phyloP scores from a whole-genome alignment of 768 basidiomycete genomes.

The Boletus huronensis region DNA sequence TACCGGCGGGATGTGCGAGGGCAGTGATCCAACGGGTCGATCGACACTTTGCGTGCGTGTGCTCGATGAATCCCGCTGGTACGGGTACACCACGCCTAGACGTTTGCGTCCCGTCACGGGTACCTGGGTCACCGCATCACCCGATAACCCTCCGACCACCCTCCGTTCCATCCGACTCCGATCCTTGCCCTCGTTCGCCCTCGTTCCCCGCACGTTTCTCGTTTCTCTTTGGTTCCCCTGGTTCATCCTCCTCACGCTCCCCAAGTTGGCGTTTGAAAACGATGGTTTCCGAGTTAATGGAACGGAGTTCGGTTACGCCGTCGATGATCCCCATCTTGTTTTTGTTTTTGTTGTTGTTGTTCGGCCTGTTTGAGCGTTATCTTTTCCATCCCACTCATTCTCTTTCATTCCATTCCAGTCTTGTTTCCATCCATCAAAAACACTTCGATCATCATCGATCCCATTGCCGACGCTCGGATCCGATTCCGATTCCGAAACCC shows the following conservation, averaged over 20 bases:
- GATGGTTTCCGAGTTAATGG: not conserved
- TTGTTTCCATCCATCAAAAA: not conserved
- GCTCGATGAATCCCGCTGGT: not conserved
- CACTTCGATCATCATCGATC: not conserved
- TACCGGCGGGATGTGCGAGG: not conserved
- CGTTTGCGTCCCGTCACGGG: not conserved
- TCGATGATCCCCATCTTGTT: not conserved
- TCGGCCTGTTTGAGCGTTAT: constrained; percentile 1
- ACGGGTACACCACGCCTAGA: not conserved
- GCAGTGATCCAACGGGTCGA: not conserved
- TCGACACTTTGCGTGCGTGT: not conserved
- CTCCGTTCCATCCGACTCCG: not conserved
- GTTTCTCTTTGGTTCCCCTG: too few species aligned
- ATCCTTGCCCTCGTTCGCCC: too few species aligned
- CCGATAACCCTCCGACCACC: not conserved
- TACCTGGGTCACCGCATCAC: not conserved
- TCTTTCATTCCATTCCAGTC: not conserved
- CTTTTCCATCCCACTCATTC: not conserved
- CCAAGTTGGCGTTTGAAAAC: too few species aligned
- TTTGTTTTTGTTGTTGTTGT: too few species aligned
- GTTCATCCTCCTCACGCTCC: too few species aligned
- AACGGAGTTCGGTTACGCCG: constrained; percentile 8
- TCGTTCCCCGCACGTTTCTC: too few species aligned
- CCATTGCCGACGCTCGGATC: not conserved
- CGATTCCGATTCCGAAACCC: not conserved